Evolutionary conservation across 139 green algal genomes (phyloP), one percentile per base, ranked within the genome.

Genomic region (Pedinophyceae sp.): DNA sequence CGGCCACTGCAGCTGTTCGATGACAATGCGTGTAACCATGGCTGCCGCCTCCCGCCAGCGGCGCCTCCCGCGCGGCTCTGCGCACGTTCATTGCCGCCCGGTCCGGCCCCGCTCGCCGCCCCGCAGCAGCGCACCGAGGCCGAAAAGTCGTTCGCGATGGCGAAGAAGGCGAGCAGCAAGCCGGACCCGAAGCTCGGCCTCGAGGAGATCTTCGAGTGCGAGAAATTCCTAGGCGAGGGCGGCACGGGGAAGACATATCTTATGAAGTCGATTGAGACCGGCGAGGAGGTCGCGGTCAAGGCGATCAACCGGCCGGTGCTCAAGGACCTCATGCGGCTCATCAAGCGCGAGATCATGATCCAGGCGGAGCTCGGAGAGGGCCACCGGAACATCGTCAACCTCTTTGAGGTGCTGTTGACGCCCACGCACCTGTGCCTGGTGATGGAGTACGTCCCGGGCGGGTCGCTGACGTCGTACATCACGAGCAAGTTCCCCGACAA

Each of bases 291-390:
- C 6, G 75, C 75, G 19, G 68, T 78, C 40, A 83, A 83, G 59
- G 59, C 80, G 22, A 75, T 83, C 30, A 66, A 66, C 60, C 61
- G 75, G 19, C 75, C 75, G 1, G 74, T 83, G 6, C 75, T 71
- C 4, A 74, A 73, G 43, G 34, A 64, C 20, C 66, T 83, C 19
- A 48, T 58, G n/a, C 48, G 65, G 38, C 63, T 83, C 57, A 77
- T 79, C 49, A 73, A 73, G 63, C 66, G 71, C 2, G 75, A 83
- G 52, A 83, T 83, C 25, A 72, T 72, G 54, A 79, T 83, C 22
- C 64, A 80, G 40, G 63, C 75, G 2, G 64, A 77, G 38, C 52
- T 83, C 29, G 74, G 74, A 26, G 62, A 79, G 40, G 71, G 71
- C 0, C 75, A 83, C 59, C 57, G 76, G 16, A 83, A 78, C 62